Evolutionary conservation across 192 early-diverging fungal species (phyloP).

Genomic region (Backusella parvicylindrica): DNA sequence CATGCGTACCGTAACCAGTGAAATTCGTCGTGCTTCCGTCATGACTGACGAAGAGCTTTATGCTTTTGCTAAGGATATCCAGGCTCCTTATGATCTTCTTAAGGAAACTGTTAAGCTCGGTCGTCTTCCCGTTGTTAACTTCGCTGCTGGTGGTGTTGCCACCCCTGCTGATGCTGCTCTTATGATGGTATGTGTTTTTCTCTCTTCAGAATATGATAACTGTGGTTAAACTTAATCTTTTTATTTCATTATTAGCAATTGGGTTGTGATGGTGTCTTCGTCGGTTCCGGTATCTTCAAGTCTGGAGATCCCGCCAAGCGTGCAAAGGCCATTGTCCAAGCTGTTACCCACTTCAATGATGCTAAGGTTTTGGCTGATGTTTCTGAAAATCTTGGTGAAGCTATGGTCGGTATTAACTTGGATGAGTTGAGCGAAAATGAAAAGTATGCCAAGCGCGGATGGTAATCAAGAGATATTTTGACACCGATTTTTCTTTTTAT

Average conservation of each 20-base stretch:
- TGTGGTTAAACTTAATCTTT: background rate
- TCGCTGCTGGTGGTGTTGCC: conserved; percentile 95
- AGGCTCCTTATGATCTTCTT: conserved; percentile 87
- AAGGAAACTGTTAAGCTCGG: conserved; percentile 85
- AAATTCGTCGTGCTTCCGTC: conserved; percentile 82
- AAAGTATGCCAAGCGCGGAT: conserved; percentile 23
- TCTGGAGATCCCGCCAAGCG: conserved; percentile 90
- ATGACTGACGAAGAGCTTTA: conserved; percentile 91
- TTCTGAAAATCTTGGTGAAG: conserved; percentile 90
- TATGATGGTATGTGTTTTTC: conserved; percentile 73
- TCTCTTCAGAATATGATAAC: background rate
- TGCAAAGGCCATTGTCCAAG: conserved; percentile 89
- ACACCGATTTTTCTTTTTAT: background rate
- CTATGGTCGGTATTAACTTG: conserved; percentile 97
- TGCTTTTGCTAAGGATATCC: conserved; percentile 95
- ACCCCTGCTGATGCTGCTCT: conserved; percentile 98
- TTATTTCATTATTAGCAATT: conserved; percentile 57
- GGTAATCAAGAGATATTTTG: conserved; percentile 15
- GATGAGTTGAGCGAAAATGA: conserved; percentile 48
- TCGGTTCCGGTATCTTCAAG: conserved; percentile 98
- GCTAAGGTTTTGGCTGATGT: conserved; percentile 83
- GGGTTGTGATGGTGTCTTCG: conserved; percentile 97
- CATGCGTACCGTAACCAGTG: conserved; percentile 79
- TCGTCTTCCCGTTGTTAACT: conserved; percentile 96
- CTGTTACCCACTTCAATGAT: conserved; percentile 96